Percentiles rank a stretch among this genome's conserved stretches.
Evolutionary conservation across 176 grass and related monocot genomes (phyloP).

Genomic region (Rhipidocladum racemiflorum): DNA sequence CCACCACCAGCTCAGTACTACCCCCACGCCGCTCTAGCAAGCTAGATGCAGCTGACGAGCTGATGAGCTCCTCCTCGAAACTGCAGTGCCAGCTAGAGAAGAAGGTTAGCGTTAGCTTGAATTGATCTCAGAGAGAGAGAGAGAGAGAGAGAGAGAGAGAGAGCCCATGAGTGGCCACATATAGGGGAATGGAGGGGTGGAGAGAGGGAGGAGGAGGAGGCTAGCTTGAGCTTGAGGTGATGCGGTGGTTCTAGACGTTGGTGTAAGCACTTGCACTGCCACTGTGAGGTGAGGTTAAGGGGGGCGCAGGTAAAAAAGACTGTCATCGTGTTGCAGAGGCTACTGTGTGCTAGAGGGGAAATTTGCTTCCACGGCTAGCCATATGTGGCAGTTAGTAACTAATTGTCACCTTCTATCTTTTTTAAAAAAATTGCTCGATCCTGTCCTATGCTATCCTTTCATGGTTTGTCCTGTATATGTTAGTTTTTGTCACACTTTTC

Average conservation of each 20-base stretch:
- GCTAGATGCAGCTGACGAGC: constrained; percentile 26
- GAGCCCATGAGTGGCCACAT: constrained; percentile 54
- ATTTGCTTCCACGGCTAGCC: background rate
- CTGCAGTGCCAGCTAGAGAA: background rate
- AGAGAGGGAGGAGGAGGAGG: background rate
- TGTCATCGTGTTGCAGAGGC: background rate
- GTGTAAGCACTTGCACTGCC: too few species aligned
- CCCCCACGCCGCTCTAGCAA: background rate
- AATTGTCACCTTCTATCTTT: too few species aligned
- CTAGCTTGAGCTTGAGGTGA: background rate
- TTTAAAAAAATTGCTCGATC: too few species aligned
- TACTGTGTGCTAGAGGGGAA: too few species aligned
- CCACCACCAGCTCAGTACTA: background rate
- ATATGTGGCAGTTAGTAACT: background rate
- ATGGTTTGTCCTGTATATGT: too few species aligned
- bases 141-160: constrained; percentile 20
- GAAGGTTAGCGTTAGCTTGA: background rate
- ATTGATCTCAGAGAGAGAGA: constrained; percentile 30
- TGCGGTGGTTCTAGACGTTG: too few species aligned
- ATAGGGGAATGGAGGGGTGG: constrained; percentile 48
- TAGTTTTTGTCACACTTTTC: too few species aligned
- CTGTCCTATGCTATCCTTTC: too few species aligned
- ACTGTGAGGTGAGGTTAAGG: too few species aligned
- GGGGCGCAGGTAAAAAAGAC: too few species aligned
- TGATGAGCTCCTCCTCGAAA: constrained; percentile 3